These are phyloP conservation scores for Stellera chamaejasme DNA, from an alignment of 345 rosid species.

Conservation along the genomic window DNA sequence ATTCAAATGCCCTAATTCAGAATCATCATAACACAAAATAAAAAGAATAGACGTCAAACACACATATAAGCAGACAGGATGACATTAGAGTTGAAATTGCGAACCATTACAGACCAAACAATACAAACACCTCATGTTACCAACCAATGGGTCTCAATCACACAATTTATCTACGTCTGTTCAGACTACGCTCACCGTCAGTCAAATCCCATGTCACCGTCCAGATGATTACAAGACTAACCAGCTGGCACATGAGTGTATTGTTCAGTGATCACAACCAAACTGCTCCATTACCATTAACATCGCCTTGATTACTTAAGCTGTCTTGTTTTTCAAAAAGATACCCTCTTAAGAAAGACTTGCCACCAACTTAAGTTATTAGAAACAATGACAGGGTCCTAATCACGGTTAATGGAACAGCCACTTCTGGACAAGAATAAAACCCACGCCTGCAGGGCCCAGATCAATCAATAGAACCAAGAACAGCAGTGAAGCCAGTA, in stretches of 20 bases:
- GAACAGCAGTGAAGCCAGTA: slow-evolving; percentile 9
- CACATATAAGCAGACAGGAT: not conserved
- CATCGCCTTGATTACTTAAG: not conserved
- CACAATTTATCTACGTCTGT: not conserved
- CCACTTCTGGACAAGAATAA: slow-evolving; percentile 15
- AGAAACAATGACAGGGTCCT: slow-evolving; percentile 11
- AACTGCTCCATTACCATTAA: not conserved
- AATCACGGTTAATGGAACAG: slow-evolving; percentile 11
- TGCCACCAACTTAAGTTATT: not conserved
- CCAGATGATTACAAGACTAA: not conserved
- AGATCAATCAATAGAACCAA: slow-evolving; percentile 12
- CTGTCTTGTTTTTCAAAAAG: not conserved
- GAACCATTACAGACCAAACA: not conserved
- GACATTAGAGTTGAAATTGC: not conserved
- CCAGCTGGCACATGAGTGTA: not conserved
- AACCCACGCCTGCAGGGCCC: slow-evolving; percentile 18
- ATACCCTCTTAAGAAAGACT: not conserved
- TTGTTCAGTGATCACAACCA: slow-evolving; percentile 2
- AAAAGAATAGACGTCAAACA: not conserved
- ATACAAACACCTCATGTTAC: not conserved
- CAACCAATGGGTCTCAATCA: slow-evolving; percentile 5
- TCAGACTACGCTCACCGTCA: too few relatives aligned
- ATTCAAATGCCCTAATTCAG: not conserved
- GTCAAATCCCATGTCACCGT: slow-evolving; percentile 2
- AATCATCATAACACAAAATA: not conserved